Evolutionary conservation across 2,329 filamentous ascomycete species (phyloP).

Genomic region (Trichophyton mentagrophytes): DNA sequence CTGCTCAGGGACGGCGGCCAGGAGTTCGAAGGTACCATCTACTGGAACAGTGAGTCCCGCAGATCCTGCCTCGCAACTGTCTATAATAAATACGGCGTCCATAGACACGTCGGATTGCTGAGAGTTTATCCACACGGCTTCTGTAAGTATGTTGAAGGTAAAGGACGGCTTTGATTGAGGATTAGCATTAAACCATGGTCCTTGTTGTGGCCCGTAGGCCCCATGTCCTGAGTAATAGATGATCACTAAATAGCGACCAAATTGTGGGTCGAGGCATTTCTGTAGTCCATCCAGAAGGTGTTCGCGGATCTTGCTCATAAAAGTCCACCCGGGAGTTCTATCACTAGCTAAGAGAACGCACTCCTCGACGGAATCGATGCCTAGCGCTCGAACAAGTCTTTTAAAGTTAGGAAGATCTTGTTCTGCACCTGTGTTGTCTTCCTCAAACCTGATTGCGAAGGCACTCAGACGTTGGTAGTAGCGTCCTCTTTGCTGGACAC

Average conservation of each 20-base stretch:
- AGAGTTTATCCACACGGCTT: not conserved
- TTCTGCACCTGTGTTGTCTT: not conserved
- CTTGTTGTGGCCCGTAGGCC: not conserved
- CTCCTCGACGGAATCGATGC: not conserved
- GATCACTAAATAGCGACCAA: not conserved
- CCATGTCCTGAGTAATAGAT: not conserved
- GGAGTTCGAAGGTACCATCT: not conserved
- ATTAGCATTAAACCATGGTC: not conserved
- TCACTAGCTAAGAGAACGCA: not conserved
- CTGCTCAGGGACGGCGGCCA: not conserved
- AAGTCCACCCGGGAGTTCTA: not conserved
- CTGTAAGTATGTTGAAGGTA: not conserved
- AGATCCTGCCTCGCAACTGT: not conserved
- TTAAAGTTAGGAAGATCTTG: not conserved
- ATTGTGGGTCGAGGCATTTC: not conserved
- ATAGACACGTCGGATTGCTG: not conserved
- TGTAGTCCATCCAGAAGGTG: not conserved
- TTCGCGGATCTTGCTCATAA: not conserved
- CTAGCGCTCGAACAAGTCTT: not conserved
- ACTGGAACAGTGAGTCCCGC: not conserved
- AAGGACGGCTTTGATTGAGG: not conserved
- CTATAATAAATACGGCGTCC: not conserved
- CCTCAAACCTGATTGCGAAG: not conserved
- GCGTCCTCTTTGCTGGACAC: not conserved
- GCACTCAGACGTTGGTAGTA: not conserved